Conservation (phyloP, 1,284 basidiomycete genomes). For the Wolfiporia cocos region DNA sequence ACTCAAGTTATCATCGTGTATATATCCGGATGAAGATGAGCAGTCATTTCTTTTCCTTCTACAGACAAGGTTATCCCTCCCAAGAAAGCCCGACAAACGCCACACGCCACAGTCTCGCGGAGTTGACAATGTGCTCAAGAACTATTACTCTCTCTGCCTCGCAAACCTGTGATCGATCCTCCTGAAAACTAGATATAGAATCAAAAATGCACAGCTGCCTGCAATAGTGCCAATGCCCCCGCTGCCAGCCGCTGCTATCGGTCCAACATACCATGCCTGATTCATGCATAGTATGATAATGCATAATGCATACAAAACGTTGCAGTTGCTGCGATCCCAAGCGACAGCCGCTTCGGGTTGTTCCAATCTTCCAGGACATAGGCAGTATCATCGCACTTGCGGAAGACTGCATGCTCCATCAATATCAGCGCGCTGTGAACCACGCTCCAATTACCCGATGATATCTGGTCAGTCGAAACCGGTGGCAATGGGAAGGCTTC, state of each 20-base stretch:
- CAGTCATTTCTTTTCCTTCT: too few relatives aligned
- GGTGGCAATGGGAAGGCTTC: constrained; percentile 13
- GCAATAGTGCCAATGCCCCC: constrained; percentile 54
- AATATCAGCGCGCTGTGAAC: constrained; percentile 48
- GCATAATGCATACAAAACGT: constrained; percentile 43
- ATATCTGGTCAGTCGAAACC: constrained; percentile 25
- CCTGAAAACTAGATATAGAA: constrained; percentile 36
- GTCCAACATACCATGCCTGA: constrained; percentile 52
- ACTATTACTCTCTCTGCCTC: too few relatives aligned
- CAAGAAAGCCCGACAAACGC: too few relatives aligned
- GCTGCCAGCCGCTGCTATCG: constrained; percentile 38
- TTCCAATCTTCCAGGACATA: constrained; percentile 38
- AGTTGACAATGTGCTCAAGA: too few relatives aligned
- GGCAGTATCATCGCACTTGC: constrained; percentile 27
- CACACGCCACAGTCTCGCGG: too few relatives aligned
- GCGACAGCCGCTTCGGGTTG: constrained; percentile 31
- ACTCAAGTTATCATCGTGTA: too few relatives aligned
- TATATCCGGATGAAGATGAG: too few relatives aligned
- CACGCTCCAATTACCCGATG: constrained; percentile 58
- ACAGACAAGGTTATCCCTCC: too few relatives aligned
- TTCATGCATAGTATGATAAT: constrained; percentile 55
- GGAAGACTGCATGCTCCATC: constrained; percentile 53
- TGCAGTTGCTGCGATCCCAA: constrained; percentile 43
- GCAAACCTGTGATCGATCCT: too few relatives aligned
- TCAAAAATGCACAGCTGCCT: constrained; percentile 35